Base-by-base conservation (phyloP, 176 grass and related monocot genomes). In the Triticum urartu region DNA sequence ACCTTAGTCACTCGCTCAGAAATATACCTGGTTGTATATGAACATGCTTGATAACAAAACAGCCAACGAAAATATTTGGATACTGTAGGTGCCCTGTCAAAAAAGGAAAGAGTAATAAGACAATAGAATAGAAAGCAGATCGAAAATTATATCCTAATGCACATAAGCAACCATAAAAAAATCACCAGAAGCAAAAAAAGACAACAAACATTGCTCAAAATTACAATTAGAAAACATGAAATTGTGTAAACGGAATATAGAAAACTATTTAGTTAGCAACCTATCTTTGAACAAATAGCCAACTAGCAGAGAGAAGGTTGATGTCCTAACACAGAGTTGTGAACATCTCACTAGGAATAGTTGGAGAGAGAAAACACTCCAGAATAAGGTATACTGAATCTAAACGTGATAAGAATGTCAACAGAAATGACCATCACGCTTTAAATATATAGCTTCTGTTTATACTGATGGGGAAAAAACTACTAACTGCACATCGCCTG, bases 31-130 rank as follows among this genome's bases (percentile, higher is more conserved):
- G 67, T 99, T 99, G 92, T 96, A 99, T 75, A 99, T 90, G 83
- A 99, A 99, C 97, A 99, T 94, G 87, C 97, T 99, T 75, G 97
- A 99, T 40, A 99, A 88, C 22, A 96, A 36, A 87, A 99, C 97
- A 38, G 97, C 97, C 80, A 99, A 86, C 21, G 92, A 99, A 92
- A 99, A 99, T 89, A 99, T 94, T 85, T 99, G 94, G 32, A 94
- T 96, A 90, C 94, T 94, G 76, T 99, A 99, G n/a, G 92, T 91
- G 33, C 97, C 97, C 97, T 96, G 92, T 81, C 25, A 83, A 85
- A 81, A 64, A 64, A 64, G 17, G 21, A 82, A 85, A 87, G 1
- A 77, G 15, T 42, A 25, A 61, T 79, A 11, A 89, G 79, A 48
- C 3, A 38, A 21, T 13, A 73, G 8, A 3, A 48, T 3, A 83